Evolutionary conservation across 495 filamentous ascomycete species (phyloP).

Genomic region (Aspergillus diversus): DNA sequence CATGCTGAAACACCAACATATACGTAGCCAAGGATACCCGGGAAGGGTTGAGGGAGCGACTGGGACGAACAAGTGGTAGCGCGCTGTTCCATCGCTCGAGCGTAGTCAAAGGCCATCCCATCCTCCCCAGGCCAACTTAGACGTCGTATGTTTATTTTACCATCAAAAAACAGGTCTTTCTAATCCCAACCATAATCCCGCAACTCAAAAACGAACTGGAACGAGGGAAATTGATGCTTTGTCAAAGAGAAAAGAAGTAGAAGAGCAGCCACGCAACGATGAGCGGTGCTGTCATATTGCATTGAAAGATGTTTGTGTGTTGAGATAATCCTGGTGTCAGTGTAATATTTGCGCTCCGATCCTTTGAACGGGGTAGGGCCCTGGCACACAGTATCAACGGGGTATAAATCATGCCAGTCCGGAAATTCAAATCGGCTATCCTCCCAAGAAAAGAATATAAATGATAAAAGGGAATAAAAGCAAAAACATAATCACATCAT

Average conservation of each 20-base stretch:
- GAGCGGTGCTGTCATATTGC: constrained; percentile 2
- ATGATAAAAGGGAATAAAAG: constrained; percentile 17
- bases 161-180: neutral
- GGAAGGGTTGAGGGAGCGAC: neutral
- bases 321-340: constrained; percentile 7
- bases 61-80: neutral
- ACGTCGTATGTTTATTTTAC: neutral
- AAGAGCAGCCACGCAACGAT: neutral
- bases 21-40: neutral
- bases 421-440: constrained; percentile 22
- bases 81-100: neutral
- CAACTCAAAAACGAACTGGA: neutral
- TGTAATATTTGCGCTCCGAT: constrained; percentile 13
- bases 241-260: neutral
- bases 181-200: neutral
- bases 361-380: neutral
- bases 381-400: constrained; percentile 21
- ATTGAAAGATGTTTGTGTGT: constrained; percentile 13
- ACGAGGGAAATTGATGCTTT: neutral
- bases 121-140: too few relatives aligned
- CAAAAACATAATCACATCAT: constrained; percentile 34
- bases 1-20: neutral
- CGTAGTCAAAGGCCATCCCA: too few relatives aligned
- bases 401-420: constrained; percentile 23
- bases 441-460: constrained; percentile 19